Evolutionary conservation across 768 basidiomycete genomes (phyloP), one percentile per base, ranked within the genome.

Genomic region (Artomyces pyxidatus): DNA sequence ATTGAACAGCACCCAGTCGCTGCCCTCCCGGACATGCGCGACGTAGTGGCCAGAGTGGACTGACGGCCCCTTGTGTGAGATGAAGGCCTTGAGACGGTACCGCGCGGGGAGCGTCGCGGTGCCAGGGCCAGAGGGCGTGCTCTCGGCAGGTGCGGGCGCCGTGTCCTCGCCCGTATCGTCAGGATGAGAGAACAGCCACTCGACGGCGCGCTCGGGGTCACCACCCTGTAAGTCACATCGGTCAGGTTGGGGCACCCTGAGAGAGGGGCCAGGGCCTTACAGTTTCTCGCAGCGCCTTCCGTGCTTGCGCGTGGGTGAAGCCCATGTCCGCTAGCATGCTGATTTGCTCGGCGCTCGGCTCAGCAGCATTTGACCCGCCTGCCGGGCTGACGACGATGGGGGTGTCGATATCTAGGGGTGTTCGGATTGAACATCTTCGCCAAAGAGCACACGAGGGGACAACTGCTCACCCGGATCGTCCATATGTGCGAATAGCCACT

Each of bases 21-120:
- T 77, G 28, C 69, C 77, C 5, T 58, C 42, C 46, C 75, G 70
- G 26, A 90, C 74, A 60, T 94, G 89, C 22, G 88, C 88, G 11
- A 94, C 89, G 59, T 96, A 95, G 58, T 92, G 94, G 0, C 86
- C 94, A 0, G 91, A 95, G 61, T 97, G 95, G 22, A 94, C 91
- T 0, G 89, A 93, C 0, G 89, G 88, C 0, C 95, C 94, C 60
- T 96, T 98, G 72, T 99, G 95, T 43, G 93, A 96, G 59, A 99
- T 82, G 70, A 98, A 99, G 8, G 89, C 92, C 61, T 92, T 88
- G 25, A 99, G 76, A 25, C 71, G 70, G 69, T 90, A 99, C 12
- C 68, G 67, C 5, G 83, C 91, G 0, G 94, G 94, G 0, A 91
- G 71, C 2, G 60, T 58, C 3, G 69, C 68, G 25, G 79, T 75